Percentiles rank a stretch among this genome's conserved stretches.
phyloP scores from a whole-genome alignment of 345 rosid genomes.

The Cardamine occulta region DNA sequence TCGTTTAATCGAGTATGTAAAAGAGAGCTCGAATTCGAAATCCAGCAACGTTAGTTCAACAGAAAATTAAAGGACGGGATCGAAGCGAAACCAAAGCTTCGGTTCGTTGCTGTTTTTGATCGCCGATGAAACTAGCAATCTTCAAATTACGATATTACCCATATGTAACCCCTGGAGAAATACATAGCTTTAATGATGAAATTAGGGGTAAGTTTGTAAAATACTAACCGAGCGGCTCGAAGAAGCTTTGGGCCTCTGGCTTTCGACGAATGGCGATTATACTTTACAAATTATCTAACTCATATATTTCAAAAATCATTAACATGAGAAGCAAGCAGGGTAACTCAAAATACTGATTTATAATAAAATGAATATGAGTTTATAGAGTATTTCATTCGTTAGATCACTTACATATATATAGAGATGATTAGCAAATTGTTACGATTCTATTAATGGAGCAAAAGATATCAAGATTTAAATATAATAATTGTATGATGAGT shows the following conservation, averaged over 20 bases:
- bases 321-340: neutral
- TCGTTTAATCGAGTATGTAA: slow-evolving; percentile 26
- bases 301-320: neutral
- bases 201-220: slow-evolving; percentile 35
- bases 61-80: slow-evolving; percentile 61
- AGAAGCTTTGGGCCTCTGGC: slow-evolving; percentile 32
- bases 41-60: slow-evolving; percentile 51
- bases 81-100: slow-evolving; percentile 37
- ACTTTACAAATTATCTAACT: slow-evolving; percentile 9
- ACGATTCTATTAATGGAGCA: neutral
- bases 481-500: neutral
- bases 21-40: slow-evolving; percentile 54
- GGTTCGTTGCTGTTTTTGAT: slow-evolving; percentile 67
- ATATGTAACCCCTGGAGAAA: neutral
- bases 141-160: slow-evolving; percentile 55
- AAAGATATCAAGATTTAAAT: neutral
- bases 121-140: slow-evolving; percentile 64
- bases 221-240: slow-evolving; percentile 29
- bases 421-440: neutral
- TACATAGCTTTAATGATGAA: neutral
- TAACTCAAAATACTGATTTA: neutral
- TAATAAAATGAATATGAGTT: neutral
- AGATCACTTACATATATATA: neutral
- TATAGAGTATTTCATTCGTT: neutral
- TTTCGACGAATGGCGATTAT: slow-evolving; percentile 16